phyloP scores from a whole-genome alignment of 75 land plant genomes.

The Sequoiadendron giganteum region DNA sequence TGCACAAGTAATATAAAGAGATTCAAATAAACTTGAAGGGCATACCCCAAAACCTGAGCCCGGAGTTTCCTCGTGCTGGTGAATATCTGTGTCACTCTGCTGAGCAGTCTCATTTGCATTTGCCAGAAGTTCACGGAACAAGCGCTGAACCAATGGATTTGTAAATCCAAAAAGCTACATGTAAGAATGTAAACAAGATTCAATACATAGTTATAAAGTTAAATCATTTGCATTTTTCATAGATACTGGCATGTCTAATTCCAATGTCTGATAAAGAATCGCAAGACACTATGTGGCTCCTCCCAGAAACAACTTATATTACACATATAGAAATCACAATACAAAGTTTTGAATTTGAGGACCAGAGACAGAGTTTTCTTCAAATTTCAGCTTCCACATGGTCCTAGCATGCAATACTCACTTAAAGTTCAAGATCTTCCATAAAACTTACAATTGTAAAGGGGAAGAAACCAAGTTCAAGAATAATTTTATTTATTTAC shows the following conservation, averaged over 20 bases:
- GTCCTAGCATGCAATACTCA: neutral
- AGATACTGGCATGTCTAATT: neutral
- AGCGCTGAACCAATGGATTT: slow-evolving; percentile 65
- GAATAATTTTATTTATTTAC: too few relatives aligned
- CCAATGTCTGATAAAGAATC: neutral
- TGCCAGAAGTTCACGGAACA: slow-evolving; percentile 67
- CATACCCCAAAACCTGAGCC: neutral
- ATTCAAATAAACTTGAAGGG: neutral
- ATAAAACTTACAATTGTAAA: neutral
- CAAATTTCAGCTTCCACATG: neutral
- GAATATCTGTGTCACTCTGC: slow-evolving; percentile 4
- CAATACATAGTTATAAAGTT: neutral
- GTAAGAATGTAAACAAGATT: neutral
- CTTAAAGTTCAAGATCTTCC: neutral
- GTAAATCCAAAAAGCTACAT: slow-evolving; percentile 84
- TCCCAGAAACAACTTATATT: neutral
- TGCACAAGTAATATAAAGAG: neutral
- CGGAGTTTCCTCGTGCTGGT: neutral
- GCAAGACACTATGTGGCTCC: neutral
- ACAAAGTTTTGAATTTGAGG: neutral
- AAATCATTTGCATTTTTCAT: neutral
- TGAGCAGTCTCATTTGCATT: slow-evolving; percentile 38
- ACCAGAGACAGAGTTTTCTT: neutral
- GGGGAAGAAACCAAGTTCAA: neutral
- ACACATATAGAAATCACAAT: neutral